Evolutionary conservation across 208 protist species (phyloP).

Genomic region (Acanthamoeba royreba): DNA sequence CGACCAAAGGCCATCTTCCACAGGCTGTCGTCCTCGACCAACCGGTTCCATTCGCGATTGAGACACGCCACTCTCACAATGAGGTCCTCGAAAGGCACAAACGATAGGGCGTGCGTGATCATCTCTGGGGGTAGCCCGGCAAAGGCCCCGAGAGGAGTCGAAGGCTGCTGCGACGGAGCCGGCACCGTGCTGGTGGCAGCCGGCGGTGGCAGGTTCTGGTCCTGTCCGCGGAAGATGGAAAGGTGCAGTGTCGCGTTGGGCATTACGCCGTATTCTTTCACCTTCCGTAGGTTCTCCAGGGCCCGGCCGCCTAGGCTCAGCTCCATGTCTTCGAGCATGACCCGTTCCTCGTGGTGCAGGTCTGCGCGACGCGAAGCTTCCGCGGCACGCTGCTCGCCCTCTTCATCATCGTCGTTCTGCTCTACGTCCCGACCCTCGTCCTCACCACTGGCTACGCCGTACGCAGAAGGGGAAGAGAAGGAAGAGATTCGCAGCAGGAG

Average conservation of each 20-base stretch:
- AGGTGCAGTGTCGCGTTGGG: neutral
- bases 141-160: neutral
- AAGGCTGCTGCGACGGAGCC: neutral
- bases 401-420: too few relatives aligned
- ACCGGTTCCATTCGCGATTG: neutral
- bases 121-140: neutral
- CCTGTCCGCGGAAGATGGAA: neutral
- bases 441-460: neutral
- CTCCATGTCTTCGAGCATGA: neutral
- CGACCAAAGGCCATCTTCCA: conserved; percentile 10
- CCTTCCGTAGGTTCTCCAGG: neutral
- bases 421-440: neutral
- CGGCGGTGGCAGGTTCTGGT: neutral
- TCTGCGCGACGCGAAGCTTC: too few relatives aligned
- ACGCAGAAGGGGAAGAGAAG: too few relatives aligned
- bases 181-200: neutral
- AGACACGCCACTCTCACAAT: neutral
- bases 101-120: neutral
- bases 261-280: neutral
- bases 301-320: neutral
- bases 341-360: neutral
- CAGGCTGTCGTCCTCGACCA: conserved; percentile 19
- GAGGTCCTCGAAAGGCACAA: conserved; percentile 8
- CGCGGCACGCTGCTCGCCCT: too few relatives aligned
- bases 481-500: neutral